These are phyloP conservation scores for Lenwebbia sp. DNA, from an alignment of 345 rosid genomes.

Conservation along the genomic window DNA sequence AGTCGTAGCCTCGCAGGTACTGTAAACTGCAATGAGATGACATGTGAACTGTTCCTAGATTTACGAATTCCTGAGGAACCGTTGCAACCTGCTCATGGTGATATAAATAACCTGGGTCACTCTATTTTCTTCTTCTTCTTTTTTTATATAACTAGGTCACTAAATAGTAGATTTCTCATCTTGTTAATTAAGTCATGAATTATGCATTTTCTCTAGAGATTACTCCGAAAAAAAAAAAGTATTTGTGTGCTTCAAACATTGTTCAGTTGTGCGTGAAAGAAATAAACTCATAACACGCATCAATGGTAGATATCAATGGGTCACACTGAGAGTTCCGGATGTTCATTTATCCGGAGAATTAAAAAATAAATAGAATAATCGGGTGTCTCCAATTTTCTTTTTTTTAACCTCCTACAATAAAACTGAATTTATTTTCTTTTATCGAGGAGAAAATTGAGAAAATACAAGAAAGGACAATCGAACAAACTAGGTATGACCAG, in stretches of 20 bases:
- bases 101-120: background rate
- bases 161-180: background rate
- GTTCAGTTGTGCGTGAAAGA: background rate
- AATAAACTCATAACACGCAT: background rate
- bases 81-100: background rate
- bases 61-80: background rate
- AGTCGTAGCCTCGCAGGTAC: background rate
- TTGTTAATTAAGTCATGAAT: background rate
- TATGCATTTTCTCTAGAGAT: background rate
- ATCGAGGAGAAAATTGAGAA: background rate
- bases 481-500: background rate
- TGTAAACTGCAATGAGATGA: background rate
- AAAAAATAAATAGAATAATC: background rate
- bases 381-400: background rate
- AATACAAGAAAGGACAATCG: background rate
- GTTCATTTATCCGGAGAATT: background rate
- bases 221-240: background rate
- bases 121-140: background rate
- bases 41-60: background rate
- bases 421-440: background rate
- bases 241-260: background rate
- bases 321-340: background rate
- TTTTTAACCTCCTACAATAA: background rate
- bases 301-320: background rate
- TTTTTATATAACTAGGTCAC: background rate